phyloP scores from a whole-genome alignment of 2,329 filamentous ascomycete genomes.

The Leptographium wingfieldii region DNA sequence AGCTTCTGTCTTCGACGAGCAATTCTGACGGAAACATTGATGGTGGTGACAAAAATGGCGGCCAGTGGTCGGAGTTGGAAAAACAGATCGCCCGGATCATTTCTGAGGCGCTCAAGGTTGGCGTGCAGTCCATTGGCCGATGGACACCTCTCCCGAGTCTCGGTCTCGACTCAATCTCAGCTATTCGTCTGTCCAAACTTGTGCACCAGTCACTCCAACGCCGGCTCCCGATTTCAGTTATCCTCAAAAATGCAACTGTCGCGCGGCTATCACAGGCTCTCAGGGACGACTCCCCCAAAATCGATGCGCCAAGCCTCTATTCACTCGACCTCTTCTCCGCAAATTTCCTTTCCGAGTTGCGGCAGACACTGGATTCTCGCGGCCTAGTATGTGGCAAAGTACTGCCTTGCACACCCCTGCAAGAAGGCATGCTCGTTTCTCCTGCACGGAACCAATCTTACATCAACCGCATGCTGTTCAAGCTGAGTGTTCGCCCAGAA shows the following conservation, averaged over 20 bases:
- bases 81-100: conserved; percentile 40
- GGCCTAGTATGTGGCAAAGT: conserved; percentile 36
- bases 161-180: conserved; percentile 73
- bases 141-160: conserved; percentile 66
- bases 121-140: conserved; percentile 35
- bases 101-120: conserved; percentile 32
- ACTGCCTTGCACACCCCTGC: conserved; percentile 73
- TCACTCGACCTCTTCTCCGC: conserved; percentile 16
- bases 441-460: conserved; percentile 41
- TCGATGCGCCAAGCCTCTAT: neutral
- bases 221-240: conserved; percentile 50
- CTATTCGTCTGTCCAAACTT: conserved; percentile 53
- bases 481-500: conserved; percentile 36
- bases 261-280: conserved; percentile 38
- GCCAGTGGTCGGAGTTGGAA: conserved; percentile 31
- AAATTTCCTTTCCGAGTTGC: conserved; percentile 11
- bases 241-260: conserved; percentile 59
- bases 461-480: conserved; percentile 58
- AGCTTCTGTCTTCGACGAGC: conserved; percentile 15
- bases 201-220: conserved; percentile 34
- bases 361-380: conserved; percentile 2
- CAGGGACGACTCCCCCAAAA: neutral
- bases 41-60: neutral
- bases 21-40: neutral
- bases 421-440: conserved; percentile 74